Percentiles rank a stretch among this genome's conserved stretches.
Evolutionary conservation across 139 green algal species (phyloP).

Genomic region (Chlorella sp.): DNA sequence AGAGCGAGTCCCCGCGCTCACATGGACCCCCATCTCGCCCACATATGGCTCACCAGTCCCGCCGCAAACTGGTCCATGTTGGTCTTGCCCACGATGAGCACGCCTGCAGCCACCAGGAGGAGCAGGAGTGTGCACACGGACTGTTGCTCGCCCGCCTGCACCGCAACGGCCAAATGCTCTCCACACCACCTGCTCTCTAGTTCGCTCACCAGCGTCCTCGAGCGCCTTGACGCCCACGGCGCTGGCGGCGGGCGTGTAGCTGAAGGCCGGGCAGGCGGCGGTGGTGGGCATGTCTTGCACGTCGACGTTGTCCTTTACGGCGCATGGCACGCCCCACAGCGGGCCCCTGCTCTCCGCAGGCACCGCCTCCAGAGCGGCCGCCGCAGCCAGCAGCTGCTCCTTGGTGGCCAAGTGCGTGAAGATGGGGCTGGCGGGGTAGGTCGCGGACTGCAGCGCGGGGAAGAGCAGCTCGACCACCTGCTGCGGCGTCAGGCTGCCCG

Average conservation of each 20-base stretch:
- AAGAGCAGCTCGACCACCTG: background rate
- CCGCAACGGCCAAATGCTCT: no score
- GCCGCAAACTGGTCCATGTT: constrained; percentile 84
- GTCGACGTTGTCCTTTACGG: constrained; percentile 82
- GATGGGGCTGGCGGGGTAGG: background rate
- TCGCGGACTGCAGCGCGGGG: background rate
- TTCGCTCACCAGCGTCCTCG: no score
- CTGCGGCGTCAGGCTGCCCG: background rate
- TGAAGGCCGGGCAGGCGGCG: constrained; percentile 56
- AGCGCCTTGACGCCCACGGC: constrained; percentile 37
- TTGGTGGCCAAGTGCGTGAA: constrained; percentile 34
- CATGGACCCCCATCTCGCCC: no score
- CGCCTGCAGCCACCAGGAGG: no score
- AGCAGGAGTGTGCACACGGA: no score
- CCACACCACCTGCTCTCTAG: no score
- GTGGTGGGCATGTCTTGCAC: constrained; percentile 62
- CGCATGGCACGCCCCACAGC: constrained; percentile 68
- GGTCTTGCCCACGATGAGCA: constrained; percentile 67
- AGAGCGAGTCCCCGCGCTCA: no score
- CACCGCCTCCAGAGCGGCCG: constrained; percentile 38
- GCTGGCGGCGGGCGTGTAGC: constrained; percentile 33
- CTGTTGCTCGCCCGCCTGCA: no score
- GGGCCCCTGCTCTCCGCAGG: constrained; percentile 18
- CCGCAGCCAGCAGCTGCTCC: constrained; percentile 29
- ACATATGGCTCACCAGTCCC: no score